Conservation (phyloP, 257 asterid genomes). For the Ilex aquifolium region DNA sequence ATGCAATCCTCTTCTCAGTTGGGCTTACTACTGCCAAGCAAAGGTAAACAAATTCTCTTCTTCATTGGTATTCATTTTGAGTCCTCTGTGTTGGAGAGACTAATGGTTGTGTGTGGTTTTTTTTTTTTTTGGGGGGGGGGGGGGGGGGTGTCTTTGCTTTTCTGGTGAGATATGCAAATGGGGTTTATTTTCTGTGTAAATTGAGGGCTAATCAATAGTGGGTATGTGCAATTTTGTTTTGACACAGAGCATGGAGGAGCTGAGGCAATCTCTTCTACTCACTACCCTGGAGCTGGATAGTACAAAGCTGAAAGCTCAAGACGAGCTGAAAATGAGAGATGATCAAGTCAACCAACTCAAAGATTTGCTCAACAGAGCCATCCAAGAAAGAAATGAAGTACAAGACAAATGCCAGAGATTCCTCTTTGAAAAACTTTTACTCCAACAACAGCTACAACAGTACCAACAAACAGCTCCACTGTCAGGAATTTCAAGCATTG, state of each 20-base stretch:
- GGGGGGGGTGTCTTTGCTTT: not conserved
- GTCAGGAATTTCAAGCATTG: constrained; percentile 57
- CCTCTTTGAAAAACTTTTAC: constrained; percentile 35
- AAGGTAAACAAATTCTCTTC: constrained; percentile 38
- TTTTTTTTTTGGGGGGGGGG: too few species aligned
- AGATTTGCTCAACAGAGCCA: constrained; percentile 33
- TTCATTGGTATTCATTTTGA: not conserved
- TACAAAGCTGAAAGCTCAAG: constrained; percentile 50
- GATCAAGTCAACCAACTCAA: constrained; percentile 52
- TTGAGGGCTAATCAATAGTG: too few species aligned
- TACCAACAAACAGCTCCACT: constrained; percentile 31
- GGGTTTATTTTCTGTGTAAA: too few species aligned
- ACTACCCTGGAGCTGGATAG: constrained; percentile 64
- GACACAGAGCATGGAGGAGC: constrained; percentile 70
- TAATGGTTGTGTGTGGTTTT: too few species aligned
- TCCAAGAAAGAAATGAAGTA: constrained; percentile 58
- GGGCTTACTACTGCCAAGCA: constrained; percentile 57
- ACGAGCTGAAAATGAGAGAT: constrained; percentile 56
- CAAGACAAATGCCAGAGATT: constrained; percentile 46
- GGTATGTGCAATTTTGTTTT: not conserved
- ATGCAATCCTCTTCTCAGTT: constrained; percentile 47
- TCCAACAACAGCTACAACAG: constrained; percentile 29
- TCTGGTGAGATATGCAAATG: not conserved
- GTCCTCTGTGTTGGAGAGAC: not conserved
- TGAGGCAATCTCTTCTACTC: constrained; percentile 45